Evolutionary conservation across 1,284 basidiomycete species (phyloP).

Genomic region (Trichosporon faecale): DNA sequence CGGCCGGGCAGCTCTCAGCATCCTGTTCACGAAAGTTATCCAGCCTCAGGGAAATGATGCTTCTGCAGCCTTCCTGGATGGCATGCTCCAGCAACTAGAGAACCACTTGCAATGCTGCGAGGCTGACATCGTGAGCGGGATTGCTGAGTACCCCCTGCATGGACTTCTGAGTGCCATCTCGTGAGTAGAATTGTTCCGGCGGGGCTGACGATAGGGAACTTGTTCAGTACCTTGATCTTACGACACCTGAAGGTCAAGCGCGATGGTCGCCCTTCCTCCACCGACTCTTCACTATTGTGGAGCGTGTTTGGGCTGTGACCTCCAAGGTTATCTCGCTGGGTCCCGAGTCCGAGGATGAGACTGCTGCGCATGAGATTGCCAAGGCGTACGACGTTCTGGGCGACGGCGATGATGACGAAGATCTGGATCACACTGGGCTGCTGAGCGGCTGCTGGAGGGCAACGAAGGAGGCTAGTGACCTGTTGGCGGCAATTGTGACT

Average conservation of each 20-base stretch:
- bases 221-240: constrained; percentile 29
- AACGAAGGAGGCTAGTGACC: constrained; percentile 47
- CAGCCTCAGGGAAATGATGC: constrained; percentile 16
- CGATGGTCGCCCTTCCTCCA: constrained; percentile 34
- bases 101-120: constrained; percentile 32
- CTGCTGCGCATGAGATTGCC: constrained; percentile 50
- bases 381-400: constrained; percentile 45
- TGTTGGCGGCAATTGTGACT: constrained; percentile 37
- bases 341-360: constrained; percentile 18
- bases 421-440: constrained; percentile 40
- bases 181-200: constrained; percentile 23
- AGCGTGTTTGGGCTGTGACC: constrained; percentile 44
- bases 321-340: constrained; percentile 43
- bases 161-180: constrained; percentile 41
- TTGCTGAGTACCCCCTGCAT: constrained; percentile 45
- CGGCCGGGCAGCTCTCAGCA: constrained; percentile 42
- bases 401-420: constrained; percentile 32
- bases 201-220: constrained; percentile 27
- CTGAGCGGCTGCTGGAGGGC: constrained; percentile 51
- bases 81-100: constrained; percentile 35
- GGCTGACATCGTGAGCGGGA: constrained; percentile 34
- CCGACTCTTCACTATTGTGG: constrained; percentile 28
- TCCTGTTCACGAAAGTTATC: constrained; percentile 39
- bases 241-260: constrained; percentile 10
- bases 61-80: constrained; percentile 30